Evolutionary conservation across 495 filamentous ascomycete genomes (phyloP), one percentile per base, ranked within the genome.

Genomic region (Xylaria castorea): DNA sequence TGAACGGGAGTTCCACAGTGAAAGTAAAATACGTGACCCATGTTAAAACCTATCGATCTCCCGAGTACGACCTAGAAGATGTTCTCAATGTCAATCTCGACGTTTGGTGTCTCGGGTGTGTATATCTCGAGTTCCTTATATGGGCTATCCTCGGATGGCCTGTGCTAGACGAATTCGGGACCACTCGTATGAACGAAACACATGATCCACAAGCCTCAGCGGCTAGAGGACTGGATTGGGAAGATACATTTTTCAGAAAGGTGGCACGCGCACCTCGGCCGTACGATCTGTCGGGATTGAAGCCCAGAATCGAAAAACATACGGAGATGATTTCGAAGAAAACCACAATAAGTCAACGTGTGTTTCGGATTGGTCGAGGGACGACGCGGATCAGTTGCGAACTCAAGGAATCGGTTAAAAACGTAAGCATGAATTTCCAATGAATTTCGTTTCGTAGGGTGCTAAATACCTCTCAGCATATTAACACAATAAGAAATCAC

Each of bases 51-150:
- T 87, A 85, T 66, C 78, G 80, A 11, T 76, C 85, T 0, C 85
- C 85, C 0, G 83, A 86, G 62, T 73, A 72, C 18, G 72, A 66
- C 11, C 65, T 73, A 18, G 48, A 76, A 42, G 71, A 72, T 0
- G 42, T 40, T 9, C 74, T 80, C 0, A 81, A 79, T 4, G 73
- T 77, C 6, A 73, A 75, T 8, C 83, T 77, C 36, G 85, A 87
- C 71, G 76, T 85, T 2, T 87, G 83, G 83, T 80, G 78, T 14
- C 77, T 87, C 14, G 85, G 83, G 2, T 85, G 83, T 65, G 70
- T 87, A 5, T 85, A 79, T 67, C 76, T 87, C 3, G 84, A 86
- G 67, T 79, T 79, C 30, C 51, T 79, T n/a, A 79, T 71, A 16
- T 79, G 77, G 77, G 55, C 75, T 3, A 30, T 78, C 1, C 58